These are phyloP conservation scores for Hamamelis virginiana DNA, from an alignment of 164 flowering plant genomes.

Conservation along the genomic window DNA sequence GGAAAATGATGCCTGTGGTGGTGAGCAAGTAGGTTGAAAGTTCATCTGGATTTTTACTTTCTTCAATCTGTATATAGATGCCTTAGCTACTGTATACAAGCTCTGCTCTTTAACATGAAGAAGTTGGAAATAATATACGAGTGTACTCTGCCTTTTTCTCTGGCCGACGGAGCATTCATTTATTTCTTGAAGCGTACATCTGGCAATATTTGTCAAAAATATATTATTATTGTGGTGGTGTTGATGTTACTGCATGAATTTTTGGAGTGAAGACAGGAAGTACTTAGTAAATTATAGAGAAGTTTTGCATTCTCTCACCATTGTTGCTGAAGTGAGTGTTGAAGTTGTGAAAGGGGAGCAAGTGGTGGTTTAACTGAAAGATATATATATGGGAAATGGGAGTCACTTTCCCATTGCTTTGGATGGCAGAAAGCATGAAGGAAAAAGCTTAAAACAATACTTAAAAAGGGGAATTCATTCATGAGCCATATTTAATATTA, in stretches of 20 bases:
- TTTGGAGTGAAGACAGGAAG: not conserved
- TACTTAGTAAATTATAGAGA: not conserved
- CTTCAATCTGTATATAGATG: conserved; percentile 5
- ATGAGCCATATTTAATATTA: no score
- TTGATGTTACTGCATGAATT: not conserved
- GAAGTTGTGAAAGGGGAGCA: no score
- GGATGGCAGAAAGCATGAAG: no score
- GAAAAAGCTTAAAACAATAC: no score
- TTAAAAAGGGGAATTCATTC: no score
- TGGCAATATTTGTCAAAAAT: not conserved
- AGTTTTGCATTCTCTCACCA: no score
- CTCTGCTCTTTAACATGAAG: conserved; percentile 4
- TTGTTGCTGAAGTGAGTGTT: no score
- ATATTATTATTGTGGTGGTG: not conserved
- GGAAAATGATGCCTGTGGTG: conserved; percentile 25
- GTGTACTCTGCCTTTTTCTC: no score
- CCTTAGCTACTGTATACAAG: not conserved
- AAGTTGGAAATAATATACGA: not conserved
- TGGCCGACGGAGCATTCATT: conserved; percentile 5
- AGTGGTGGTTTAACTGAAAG: no score
- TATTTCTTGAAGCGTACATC: not conserved
- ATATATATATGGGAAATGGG: no score
- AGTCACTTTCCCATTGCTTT: no score
- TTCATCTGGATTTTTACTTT: not conserved
- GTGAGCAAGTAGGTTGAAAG: conserved; percentile 31